Base-by-base conservation (phyloP, 2,329 filamentous ascomycete species). In the Alternaria sp. region DNA sequence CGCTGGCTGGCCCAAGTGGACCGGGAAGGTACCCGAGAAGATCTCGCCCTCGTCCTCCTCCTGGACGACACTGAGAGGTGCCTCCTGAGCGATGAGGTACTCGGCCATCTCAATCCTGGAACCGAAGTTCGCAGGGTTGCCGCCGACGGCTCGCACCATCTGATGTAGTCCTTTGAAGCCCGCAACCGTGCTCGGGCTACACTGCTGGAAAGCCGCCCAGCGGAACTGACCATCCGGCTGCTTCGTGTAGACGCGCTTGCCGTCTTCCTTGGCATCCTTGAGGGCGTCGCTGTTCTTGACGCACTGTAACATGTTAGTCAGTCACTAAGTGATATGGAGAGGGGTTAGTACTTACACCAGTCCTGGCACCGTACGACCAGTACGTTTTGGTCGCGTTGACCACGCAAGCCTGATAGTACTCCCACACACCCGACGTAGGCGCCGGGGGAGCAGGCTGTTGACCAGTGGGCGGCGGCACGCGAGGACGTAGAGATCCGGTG, bases 111-210 rank as follows among this genome's bases (percentile, higher is more conserved):
- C 54, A 5, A 23, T 11, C 44, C 30, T 57, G 12, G 44, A 36
- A 1, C 2, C 13, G 21, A 58, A 58, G 5, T 12, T 44, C 15
- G 28, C 13, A 28, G 56, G 46, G 17, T 58, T 17, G 23, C 56
- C 56, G 19, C 56, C 56, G 12, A 50, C 56, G 11, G 26, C 56
- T 44, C 10, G 10, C 21, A 58, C 56, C 32, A 58, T 58, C 21
- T 58, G 30, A 11, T 58, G 5, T n/a, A 58, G 32, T 21, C 17
- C 9, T 9, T 15, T 7, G 19, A 17, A 19, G 5, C 15, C 30
- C 32, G 30, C 28, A 19, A 58, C 46, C 8, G 45, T 58, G 30
- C 15, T 23, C 26, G 21, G 46, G 26, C n/a, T 15, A 1, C 15
- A 6, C 30, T 58, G 56, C 1, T 25, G n/a, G 23, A 58, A 19